Percentiles rank a stretch among this genome's conserved stretches.
phyloP scores from a whole-genome alignment of 2,329 filamentous ascomycete genomes.

The Colletotrichum cordylinicola region DNA sequence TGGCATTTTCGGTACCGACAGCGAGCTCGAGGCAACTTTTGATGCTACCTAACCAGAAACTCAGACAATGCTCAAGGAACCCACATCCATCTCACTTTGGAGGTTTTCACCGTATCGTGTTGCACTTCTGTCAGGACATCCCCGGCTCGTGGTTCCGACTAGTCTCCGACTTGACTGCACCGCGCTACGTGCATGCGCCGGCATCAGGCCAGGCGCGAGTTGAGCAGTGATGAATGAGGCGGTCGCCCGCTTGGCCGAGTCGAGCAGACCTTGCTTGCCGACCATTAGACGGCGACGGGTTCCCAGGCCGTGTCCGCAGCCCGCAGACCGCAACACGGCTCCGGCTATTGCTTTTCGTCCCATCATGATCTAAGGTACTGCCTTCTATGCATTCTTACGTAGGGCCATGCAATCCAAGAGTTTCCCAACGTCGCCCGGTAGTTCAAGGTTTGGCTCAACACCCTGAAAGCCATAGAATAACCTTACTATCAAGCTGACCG shows the following conservation, averaged over 20 bases:
- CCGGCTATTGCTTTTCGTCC: not conserved
- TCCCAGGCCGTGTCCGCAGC: not conserved
- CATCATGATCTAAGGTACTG: not conserved
- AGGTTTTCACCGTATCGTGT: not conserved
- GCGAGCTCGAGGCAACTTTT: not conserved
- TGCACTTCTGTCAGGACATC: not conserved
- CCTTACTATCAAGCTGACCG: not conserved
- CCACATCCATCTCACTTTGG: slow-evolving; percentile 4
- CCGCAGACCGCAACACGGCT: not conserved
- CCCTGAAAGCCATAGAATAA: not conserved
- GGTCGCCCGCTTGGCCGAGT: not conserved
- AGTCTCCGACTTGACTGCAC: not conserved
- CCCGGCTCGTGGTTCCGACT: not conserved
- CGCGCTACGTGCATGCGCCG: not conserved
- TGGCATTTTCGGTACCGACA: not conserved
- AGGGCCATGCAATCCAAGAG: not conserved
- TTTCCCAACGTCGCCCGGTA: not conserved
- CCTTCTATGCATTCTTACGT: not conserved
- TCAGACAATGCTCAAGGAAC: not conserved
- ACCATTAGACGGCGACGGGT: not conserved
- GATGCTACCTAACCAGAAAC: not conserved
- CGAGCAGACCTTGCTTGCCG: not conserved
- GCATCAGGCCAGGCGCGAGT: not conserved
- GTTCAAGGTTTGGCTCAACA: not conserved
- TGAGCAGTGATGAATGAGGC: not conserved